Evolutionary conservation across 805 yeast genomes (phyloP), one percentile per base, ranked within the genome.

Genomic region (Saccharomyces kudriavzevii): DNA sequence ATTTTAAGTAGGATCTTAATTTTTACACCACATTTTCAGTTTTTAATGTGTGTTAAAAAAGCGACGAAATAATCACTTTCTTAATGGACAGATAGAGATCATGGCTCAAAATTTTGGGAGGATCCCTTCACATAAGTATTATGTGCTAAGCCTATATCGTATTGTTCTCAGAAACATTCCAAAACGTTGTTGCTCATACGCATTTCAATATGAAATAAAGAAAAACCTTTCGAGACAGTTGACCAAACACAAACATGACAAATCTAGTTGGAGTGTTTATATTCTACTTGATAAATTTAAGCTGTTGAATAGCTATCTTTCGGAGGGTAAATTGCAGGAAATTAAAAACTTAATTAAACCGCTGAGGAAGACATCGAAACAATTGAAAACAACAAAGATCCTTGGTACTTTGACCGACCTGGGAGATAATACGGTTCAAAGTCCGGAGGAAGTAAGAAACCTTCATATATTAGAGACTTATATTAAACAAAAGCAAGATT

Each of bases 71-170:
- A 11, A 30, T 22, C 30, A 17, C 25, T n/a, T 26, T 25, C 9
- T 47, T 35, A 49, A 40, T 50, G 46, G 14, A 26, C 27, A 45
- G 13, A 62, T 35, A 35, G 24, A 17, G 17, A n/a, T 2, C 4
- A 35, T 65, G 73, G 69, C 66, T 27, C 59, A 60, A 6, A 70
- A 68, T 52, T 72, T 72, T 57, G 60, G 62, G 14, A 43, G 56
- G 8, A 51, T 70, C 2, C 52, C 52, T 3, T 54, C 64, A 2
- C 76, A 73, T 49, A 64, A 56, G 48, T 31, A 35, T 5, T 61
- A 67, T 46, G 73, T 72, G 0, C 47, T 67, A 4, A 55, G 54
- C 10, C 56, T 71, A 20, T 72, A 69, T 51, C 60, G 72, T 8
- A 54, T 62, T n/a, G 57, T 67, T 3, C 49, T 70, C 28, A 62